Evolutionary conservation across 2,329 filamentous ascomycete genomes (phyloP), one percentile per base, ranked within the genome.

Genomic region (Fusarium paranaense): DNA sequence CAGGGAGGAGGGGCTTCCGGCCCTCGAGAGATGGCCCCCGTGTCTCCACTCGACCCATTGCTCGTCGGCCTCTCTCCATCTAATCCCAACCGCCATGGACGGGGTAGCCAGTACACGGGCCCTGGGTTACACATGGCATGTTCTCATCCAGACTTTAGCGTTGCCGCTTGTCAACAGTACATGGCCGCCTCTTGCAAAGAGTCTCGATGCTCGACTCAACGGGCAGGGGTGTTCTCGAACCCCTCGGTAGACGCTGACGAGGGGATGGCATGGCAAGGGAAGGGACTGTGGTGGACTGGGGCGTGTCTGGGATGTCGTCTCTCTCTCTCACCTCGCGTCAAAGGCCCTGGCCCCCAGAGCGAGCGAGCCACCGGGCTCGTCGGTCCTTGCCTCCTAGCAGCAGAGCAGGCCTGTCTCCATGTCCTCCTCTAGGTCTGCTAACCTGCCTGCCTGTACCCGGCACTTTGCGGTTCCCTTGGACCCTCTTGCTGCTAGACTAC

Each of bases 181-280:
- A 76, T 73, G 72, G 64, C 58, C 64, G 63, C 74, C 66, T 74
- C 60, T 76, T 73, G 35, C 62, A 67, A 59, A 47, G 42, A 47
- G 42, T 45, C 66, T 67, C 32, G 52, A 67, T 74, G 72, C 69
- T 74, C 64, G 65, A 22, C 62, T 77, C 63, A 62, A 59, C 25
- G 62, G 73, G 64, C 74, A 78, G 76, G 77, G 76, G 56, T 73
- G 70, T 71, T 76, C 75, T 78, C 70, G 74, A 78, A 78, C 77
- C 77, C 79, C 73, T 80, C 79, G 79, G 79, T 80, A 81, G 79
- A 81, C 79, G 78, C 76, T 80, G 69, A 77, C 76, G 76, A 77
- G 78, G 78, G 74, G 69, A 76, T 69, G 67, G 73, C 64, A 75
- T 76, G 65, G 70, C 67, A 71, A 74, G 70, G 72, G 74, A 71